phyloP scores from a whole-genome alignment of 73 alveolate genomes.

The Tetrahymena thermophila region DNA sequence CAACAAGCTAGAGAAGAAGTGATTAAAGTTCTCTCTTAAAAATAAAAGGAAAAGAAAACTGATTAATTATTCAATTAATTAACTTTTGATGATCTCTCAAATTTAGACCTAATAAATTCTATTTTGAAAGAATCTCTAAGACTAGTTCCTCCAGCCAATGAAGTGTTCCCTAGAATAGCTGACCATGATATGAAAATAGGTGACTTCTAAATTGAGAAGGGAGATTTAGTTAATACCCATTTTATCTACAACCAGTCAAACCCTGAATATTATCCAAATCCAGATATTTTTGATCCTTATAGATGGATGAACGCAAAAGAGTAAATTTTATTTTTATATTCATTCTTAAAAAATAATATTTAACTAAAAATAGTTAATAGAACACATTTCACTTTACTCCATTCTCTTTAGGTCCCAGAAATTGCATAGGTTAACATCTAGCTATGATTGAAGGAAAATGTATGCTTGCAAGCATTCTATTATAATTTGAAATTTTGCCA shows the following conservation, averaged over 20 bases:
- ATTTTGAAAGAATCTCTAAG: background rate
- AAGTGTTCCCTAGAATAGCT: slow-evolving; percentile 1
- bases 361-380: background rate
- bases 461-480: background rate
- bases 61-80: background rate
- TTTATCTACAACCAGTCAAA: background rate
- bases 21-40: background rate
- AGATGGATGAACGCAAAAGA: slow-evolving; percentile 15
- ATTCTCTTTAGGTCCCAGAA: slow-evolving; percentile 17
- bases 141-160: background rate
- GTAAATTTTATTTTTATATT: background rate
- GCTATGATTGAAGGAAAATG: slow-evolving; percentile 23
- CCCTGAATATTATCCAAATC: background rate
- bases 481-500: slow-evolving; percentile 2
- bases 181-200: slow-evolving; percentile 16
- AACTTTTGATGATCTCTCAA: background rate
- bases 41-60: background rate
- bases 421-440: slow-evolving; percentile 30
- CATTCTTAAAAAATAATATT: no score
- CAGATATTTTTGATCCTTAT: slow-evolving; percentile 14
- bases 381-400: slow-evolving; percentile 21
- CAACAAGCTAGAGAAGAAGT: background rate
- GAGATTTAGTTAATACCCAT: background rate
- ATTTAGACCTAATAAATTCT: background rate
- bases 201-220: background rate